phyloP scores from a whole-genome alignment of 1,139 yeast species.

The Hansenula lynferdii region DNA sequence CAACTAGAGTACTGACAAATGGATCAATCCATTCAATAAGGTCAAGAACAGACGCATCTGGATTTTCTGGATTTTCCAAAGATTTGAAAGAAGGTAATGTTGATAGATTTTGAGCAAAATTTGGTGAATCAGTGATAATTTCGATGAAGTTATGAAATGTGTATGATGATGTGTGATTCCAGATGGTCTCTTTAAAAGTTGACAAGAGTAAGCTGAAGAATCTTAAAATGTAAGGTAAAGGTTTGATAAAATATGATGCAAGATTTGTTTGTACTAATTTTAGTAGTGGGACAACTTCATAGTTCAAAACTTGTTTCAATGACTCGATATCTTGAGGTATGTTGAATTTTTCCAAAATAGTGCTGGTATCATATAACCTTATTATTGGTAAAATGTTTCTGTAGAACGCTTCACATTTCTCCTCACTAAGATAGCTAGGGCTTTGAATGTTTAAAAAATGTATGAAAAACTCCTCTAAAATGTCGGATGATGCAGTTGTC shows the following conservation, averaged over 20 bases:
- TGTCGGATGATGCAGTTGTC: slow-evolving; percentile 27
- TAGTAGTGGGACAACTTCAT: slow-evolving; percentile 40
- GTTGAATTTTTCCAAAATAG: slow-evolving; percentile 36
- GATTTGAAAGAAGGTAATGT: slow-evolving; percentile 11
- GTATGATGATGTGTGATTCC: slow-evolving; percentile 48
- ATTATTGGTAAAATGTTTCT: slow-evolving; percentile 37
- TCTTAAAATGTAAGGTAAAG: slow-evolving; percentile 50
- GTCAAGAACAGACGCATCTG: slow-evolving; percentile 26
- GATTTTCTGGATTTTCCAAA: slow-evolving; percentile 10
- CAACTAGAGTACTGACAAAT: slow-evolving; percentile 30
- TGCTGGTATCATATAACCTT: slow-evolving; percentile 33
- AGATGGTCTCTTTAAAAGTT: slow-evolving; percentile 38
- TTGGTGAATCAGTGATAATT: slow-evolving; percentile 41
- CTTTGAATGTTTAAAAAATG: slow-evolving; percentile 52
- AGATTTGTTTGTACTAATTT: slow-evolving; percentile 44
- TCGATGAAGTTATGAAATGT: slow-evolving; percentile 51
- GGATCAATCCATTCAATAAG: slow-evolving; percentile 38
- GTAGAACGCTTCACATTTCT: slow-evolving; percentile 50
- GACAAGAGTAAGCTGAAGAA: slow-evolving; percentile 39
- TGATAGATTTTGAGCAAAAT: slow-evolving; percentile 18
- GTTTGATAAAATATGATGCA: slow-evolving; percentile 44
- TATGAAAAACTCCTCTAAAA: slow-evolving; percentile 48
- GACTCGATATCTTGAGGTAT: slow-evolving; percentile 40
- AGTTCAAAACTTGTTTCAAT: slow-evolving; percentile 33
- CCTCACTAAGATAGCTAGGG: slow-evolving; percentile 40